phyloP scores from a whole-genome alignment of 345 rosid species.

The Mallotus nudiflorus region DNA sequence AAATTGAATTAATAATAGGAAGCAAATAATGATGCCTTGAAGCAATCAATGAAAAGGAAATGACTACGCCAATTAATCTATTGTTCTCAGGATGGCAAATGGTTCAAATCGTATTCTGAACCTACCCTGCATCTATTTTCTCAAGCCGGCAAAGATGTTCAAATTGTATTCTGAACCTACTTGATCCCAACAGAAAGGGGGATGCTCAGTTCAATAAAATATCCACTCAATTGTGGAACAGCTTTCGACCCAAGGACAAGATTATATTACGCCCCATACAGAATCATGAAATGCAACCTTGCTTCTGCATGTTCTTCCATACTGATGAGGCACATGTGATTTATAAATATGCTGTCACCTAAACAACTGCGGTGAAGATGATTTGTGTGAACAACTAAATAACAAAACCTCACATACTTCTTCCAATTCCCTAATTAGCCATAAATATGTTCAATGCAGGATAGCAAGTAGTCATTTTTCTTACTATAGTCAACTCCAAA shows the following conservation, averaged over 20 bases:
- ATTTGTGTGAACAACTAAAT: no score
- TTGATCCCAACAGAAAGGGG: not conserved
- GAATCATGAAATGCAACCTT: not conserved
- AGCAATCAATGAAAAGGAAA: not conserved
- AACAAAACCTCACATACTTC: no score
- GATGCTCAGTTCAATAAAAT: not conserved
- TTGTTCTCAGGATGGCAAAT: not conserved
- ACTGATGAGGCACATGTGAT: not conserved
- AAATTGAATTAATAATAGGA: not conserved
- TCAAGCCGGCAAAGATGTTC: not conserved
- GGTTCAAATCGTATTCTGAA: not conserved
- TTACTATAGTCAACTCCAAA: not conserved
- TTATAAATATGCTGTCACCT: not conserved
- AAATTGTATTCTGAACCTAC: not conserved
- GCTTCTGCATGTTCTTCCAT: not conserved
- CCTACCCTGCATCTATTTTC: not conserved
- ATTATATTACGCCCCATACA: not conserved
- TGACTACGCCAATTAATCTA: not conserved
- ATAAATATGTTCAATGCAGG: not conserved
- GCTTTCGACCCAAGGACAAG: not conserved
- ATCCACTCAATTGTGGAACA: not conserved
- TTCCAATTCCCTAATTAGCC: no score
- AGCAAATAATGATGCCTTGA: not conserved
- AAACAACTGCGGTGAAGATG: not conserved
- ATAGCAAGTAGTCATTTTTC: not conserved